A percentile compares a stretch with the other conserved stretches of the same genome.
Evolutionary conservation across 1,284 basidiomycete genomes (phyloP).

Genomic region (Tylopilus sp.): DNA sequence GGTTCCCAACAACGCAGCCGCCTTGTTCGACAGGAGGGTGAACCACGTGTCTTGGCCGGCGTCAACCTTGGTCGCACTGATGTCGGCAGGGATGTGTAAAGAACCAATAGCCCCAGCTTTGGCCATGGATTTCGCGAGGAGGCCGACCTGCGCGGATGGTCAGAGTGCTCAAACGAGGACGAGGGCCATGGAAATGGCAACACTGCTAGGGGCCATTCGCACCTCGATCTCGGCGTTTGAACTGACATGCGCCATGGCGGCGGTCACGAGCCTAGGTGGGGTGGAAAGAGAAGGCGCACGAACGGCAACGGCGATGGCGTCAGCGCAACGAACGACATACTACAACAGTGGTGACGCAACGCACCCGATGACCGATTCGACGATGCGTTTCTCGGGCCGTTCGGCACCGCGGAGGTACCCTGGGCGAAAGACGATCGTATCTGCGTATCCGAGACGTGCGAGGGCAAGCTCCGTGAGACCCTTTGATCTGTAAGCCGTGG

Average conservation of each 20-base stretch:
- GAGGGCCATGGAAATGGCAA: too few relatives aligned
- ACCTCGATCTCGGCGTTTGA: slow-evolving; percentile 46
- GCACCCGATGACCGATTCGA: slow-evolving; percentile 44
- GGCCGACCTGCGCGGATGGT: slow-evolving; percentile 8
- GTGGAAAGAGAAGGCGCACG: background rate
- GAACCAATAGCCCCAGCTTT: slow-evolving; percentile 28
- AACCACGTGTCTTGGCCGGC: slow-evolving; percentile 19
- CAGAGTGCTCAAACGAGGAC: background rate
- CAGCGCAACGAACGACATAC: background rate
- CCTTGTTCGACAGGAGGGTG: slow-evolving; percentile 26
- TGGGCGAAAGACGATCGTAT: slow-evolving; percentile 68
- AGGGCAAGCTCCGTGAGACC: slow-evolving; percentile 70
- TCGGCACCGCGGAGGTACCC: slow-evolving; percentile 45
- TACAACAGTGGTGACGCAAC: slow-evolving; percentile 14
- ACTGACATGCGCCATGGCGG: slow-evolving; percentile 39
- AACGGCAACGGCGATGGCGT: background rate
- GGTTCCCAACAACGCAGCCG: slow-evolving; percentile 18
- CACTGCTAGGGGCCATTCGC: background rate
- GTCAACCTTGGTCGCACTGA: slow-evolving; percentile 20
- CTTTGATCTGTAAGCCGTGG: slow-evolving; percentile 49
- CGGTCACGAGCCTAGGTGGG: slow-evolving; percentile 35
- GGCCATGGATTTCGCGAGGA: slow-evolving; percentile 25
- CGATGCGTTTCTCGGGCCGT: slow-evolving; percentile 38
- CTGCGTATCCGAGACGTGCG: slow-evolving; percentile 60
- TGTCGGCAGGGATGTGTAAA: slow-evolving; percentile 13